These are phyloP conservation scores for Petunia axillaris DNA, from an alignment of 257 asterid species.

Conservation along the genomic window DNA sequence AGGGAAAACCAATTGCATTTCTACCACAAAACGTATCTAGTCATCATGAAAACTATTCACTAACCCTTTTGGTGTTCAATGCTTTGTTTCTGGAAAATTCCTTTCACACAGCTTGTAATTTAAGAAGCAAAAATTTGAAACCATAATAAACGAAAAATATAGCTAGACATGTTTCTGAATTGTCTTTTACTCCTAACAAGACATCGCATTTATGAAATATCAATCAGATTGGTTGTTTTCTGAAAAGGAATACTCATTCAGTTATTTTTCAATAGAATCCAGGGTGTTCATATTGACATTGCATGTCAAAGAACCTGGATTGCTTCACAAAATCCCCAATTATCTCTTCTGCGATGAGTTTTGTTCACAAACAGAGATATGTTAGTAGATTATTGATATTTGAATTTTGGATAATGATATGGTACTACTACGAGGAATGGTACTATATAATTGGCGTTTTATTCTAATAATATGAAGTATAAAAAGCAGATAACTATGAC, in stretches of 20 bases:
- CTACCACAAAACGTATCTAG: constrained; percentile 2
- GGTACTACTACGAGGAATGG: background rate
- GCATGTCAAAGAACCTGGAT: background rate
- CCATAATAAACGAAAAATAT: background rate
- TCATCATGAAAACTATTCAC: background rate
- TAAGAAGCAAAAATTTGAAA: background rate
- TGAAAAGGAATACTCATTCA: background rate
- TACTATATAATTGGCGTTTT: no score
- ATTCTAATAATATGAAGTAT: background rate
- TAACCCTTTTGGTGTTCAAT: background rate
- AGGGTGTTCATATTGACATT: background rate
- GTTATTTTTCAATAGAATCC: background rate
- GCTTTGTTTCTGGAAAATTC: constrained; percentile 3
- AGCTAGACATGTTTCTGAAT: background rate
- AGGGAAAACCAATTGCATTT: background rate
- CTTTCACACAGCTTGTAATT: background rate
- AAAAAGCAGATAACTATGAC: background rate
- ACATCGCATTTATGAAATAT: background rate
- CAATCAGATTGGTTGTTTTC: constrained; percentile 10
- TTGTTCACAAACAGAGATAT: no score
- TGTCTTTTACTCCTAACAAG: constrained; percentile 1
- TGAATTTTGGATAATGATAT: no score
- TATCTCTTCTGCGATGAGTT: no score
- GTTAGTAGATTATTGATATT: no score
- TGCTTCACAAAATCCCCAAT: no score